These are phyloP conservation scores for Escallonia rubra DNA, from an alignment of 129 eudicot genomes.

Conservation along the genomic window DNA sequence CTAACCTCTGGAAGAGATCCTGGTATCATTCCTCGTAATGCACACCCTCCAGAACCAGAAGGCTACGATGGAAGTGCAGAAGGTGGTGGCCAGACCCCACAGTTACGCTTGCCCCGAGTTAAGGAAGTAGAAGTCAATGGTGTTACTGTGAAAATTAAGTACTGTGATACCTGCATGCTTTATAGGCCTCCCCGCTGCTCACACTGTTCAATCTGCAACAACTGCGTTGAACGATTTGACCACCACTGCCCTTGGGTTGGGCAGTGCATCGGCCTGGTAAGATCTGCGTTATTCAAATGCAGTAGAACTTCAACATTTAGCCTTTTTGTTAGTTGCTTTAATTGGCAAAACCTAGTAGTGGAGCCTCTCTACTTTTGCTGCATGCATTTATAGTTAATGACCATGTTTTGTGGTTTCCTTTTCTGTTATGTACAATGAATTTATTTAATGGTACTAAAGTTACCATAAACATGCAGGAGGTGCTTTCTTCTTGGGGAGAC, in stretches of 20 bases:
- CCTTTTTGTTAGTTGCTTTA: neutral
- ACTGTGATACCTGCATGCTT: conserved; percentile 99
- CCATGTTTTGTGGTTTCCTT: no score
- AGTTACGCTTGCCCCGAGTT: conserved; percentile 77
- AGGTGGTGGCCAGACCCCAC: conserved; percentile 90
- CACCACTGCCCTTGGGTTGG: conserved; percentile 99
- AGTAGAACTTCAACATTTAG: neutral
- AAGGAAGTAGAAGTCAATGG: conserved; percentile 99
- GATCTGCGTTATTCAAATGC: conserved; percentile 14
- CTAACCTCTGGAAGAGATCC: conserved; percentile 99
- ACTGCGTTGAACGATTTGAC: conserved; percentile 95
- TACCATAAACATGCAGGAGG: no score
- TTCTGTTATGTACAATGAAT: no score
- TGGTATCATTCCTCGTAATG: conserved; percentile 96
- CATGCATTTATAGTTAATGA: no score
- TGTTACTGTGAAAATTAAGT: conserved; percentile 80
- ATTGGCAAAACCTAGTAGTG: no score
- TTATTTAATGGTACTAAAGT: no score
- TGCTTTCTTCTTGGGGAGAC: no score
- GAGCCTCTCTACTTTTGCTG: no score
- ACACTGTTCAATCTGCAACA: conserved; percentile 97
- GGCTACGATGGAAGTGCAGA: conserved; percentile 68
- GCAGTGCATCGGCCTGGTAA: conserved; percentile 98
- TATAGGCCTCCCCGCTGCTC: conserved; percentile 99
- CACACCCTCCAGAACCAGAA: conserved; percentile 99